These are phyloP conservation scores for Candida sanyaensis DNA, from an alignment of 1,139 yeast species.

Conservation along the genomic window DNA sequence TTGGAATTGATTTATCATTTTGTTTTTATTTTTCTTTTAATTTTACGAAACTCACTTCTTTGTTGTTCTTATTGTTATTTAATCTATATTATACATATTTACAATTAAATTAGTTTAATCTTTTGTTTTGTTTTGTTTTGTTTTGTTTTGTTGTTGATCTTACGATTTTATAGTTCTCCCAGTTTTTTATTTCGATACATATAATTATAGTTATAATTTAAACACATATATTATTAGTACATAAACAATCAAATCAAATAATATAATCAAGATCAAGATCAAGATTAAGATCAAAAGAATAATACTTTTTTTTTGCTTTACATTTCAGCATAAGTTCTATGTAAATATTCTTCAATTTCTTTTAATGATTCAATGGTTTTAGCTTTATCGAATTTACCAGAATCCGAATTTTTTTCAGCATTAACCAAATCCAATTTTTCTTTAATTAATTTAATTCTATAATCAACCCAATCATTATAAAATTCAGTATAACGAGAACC, in stretches of 20 bases:
- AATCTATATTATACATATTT: background rate
- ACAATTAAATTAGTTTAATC: background rate
- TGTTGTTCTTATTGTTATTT: background rate
- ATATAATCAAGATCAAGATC: background rate
- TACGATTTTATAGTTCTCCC: background rate
- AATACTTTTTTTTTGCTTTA: background rate
- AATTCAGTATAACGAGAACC: constrained; percentile 36
- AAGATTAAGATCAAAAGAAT: no score
- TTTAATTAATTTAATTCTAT: constrained; percentile 41
- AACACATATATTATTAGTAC: background rate
- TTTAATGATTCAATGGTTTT: constrained; percentile 35
- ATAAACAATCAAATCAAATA: background rate
- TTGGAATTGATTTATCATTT: background rate
- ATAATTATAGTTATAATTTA: constrained; percentile 1
- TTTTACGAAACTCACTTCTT: background rate
- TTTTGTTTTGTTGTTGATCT: background rate
- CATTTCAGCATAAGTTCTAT: constrained; percentile 50
- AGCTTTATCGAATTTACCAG: constrained; percentile 40
- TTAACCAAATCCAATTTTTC: constrained; percentile 36
- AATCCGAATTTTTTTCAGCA: constrained; percentile 17
- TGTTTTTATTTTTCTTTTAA: background rate
- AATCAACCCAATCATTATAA: constrained; percentile 41
- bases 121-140: background rate
- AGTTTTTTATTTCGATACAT: constrained; percentile 1
- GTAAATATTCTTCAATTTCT: constrained; percentile 39